Percentiles rank a stretch among this genome's conserved stretches.
Conservation (phyloP, 139 green algal species). For the Chlorella vulgaris region DNA sequence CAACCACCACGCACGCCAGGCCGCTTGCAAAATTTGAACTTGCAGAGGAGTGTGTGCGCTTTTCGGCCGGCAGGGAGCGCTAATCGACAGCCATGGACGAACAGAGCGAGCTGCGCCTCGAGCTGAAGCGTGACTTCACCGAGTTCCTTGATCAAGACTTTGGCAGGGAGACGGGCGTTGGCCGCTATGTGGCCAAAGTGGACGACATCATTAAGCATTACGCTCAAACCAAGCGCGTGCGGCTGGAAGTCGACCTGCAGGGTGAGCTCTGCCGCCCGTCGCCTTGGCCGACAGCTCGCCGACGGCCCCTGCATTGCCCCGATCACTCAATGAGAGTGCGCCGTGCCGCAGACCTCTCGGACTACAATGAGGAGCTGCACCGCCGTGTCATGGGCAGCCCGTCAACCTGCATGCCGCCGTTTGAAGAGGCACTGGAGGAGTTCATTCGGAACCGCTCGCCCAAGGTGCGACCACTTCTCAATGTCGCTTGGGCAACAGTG, state of each 20-base stretch:
- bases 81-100: constrained; percentile 40
- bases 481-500: background rate
- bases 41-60: no score
- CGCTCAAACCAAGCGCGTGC: constrained; percentile 28
- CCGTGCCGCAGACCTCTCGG: constrained; percentile 65
- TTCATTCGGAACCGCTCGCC: constrained; percentile 47
- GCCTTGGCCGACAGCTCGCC: no score
- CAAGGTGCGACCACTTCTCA: constrained; percentile 33
- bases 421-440: constrained; percentile 90
- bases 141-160: constrained; percentile 83
- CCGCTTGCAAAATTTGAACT: no score
- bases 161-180: constrained; percentile 47
- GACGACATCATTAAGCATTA: constrained; percentile 56
- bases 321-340: background rate
- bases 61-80: background rate
- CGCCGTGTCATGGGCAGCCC: constrained; percentile 73
- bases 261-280: constrained; percentile 36
- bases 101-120: constrained; percentile 52
- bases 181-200: constrained; percentile 64
- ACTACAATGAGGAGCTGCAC: constrained; percentile 79
- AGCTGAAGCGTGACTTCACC: constrained; percentile 76
- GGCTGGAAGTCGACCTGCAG: constrained; percentile 56
- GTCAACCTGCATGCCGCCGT: constrained; percentile 77
- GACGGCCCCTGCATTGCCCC: background rate
- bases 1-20: no score